Evolutionary conservation across 2,329 filamentous ascomycete species (phyloP).

Genomic region (Alternaria atra): DNA sequence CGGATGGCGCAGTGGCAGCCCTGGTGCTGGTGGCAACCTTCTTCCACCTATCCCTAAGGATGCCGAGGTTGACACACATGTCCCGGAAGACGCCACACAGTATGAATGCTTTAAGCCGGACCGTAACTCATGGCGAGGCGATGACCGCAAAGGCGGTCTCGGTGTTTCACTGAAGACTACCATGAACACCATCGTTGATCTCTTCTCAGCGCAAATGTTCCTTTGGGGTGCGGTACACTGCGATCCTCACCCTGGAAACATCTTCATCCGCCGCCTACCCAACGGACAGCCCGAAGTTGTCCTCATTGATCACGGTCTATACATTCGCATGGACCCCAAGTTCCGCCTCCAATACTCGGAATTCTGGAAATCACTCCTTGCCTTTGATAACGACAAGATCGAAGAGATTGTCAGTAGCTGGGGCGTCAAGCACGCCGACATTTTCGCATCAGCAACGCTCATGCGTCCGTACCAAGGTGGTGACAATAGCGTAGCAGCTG

Average conservation of each 20-base stretch:
- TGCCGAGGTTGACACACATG: slow-evolving; percentile 42
- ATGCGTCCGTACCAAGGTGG: slow-evolving; percentile 92
- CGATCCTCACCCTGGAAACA: slow-evolving; percentile 96
- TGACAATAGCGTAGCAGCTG: slow-evolving; percentile 70
- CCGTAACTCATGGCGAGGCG: slow-evolving; percentile 79
- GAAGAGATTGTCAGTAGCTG: slow-evolving; percentile 75
- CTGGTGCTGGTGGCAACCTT: slow-evolving; percentile 75
- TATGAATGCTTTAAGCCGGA: slow-evolving; percentile 78
- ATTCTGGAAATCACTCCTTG: slow-evolving; percentile 94
- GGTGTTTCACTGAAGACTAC: slow-evolving; percentile 84
- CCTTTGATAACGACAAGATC: slow-evolving; percentile 88
- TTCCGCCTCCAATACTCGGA: slow-evolving; percentile 87
- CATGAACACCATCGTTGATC: slow-evolving; percentile 95
- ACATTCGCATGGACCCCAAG: slow-evolving; percentile 84
- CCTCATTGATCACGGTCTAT: slow-evolving; percentile 95
- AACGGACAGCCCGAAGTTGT: slow-evolving; percentile 88
- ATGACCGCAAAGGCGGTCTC: slow-evolving; percentile 77
- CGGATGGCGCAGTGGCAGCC: slow-evolving; percentile 77
- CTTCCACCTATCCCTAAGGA: slow-evolving; percentile 59
- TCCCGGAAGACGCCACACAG: slow-evolving; percentile 47
- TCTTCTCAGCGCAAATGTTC: slow-evolving; percentile 98
- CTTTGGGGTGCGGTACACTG: slow-evolving; percentile 96
- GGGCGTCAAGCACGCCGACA: slow-evolving; percentile 88
- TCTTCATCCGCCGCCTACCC: slow-evolving; percentile 88
- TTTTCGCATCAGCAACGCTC: slow-evolving; percentile 90